Evolutionary conservation across 1,284 basidiomycete genomes (phyloP).

Genomic region (Sporisorium iseilematis-ciliati): DNA sequence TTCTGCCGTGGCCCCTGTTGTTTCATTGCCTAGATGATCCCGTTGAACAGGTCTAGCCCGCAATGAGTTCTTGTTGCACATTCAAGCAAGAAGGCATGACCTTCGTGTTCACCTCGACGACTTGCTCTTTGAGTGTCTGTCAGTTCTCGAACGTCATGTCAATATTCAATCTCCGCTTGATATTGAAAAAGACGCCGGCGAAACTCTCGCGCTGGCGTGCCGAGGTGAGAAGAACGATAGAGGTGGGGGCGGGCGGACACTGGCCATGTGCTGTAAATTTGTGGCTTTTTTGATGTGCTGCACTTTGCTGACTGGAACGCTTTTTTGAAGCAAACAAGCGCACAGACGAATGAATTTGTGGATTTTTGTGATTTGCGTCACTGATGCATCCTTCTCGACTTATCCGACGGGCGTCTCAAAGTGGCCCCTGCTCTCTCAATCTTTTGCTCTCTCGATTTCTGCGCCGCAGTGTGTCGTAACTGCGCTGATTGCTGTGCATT

Average conservation of each 20-base stretch:
- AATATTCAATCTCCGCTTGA: too few relatives aligned
- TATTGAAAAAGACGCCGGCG: conserved; percentile 1
- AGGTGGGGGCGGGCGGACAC: not conserved
- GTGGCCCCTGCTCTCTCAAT: not conserved
- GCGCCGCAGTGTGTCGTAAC: not conserved
- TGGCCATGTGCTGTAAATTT: not conserved
- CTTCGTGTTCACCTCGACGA: too few relatives aligned
- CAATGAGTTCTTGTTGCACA: too few relatives aligned
- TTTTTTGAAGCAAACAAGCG: not conserved
- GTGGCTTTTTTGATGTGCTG: not conserved
- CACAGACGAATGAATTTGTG: conserved; percentile 5
- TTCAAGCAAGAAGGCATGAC: too few relatives aligned
- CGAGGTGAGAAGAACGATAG: not conserved
- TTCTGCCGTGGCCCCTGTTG: too few relatives aligned
- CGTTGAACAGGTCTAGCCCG: too few relatives aligned
- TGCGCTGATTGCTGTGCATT: not conserved
- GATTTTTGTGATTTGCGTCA: conserved; percentile 1
- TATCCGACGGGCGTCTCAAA: not conserved
- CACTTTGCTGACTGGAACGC: not conserved
- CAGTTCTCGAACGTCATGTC: too few relatives aligned
- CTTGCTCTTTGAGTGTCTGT: too few relatives aligned
- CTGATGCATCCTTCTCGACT: conserved; percentile 1
- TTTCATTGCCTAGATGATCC: too few relatives aligned
- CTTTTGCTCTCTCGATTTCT: not conserved
- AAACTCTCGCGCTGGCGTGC: not conserved